Conservation (phyloP, 306 rosid genomes). For the Casuarina equisetifolia region DNA sequence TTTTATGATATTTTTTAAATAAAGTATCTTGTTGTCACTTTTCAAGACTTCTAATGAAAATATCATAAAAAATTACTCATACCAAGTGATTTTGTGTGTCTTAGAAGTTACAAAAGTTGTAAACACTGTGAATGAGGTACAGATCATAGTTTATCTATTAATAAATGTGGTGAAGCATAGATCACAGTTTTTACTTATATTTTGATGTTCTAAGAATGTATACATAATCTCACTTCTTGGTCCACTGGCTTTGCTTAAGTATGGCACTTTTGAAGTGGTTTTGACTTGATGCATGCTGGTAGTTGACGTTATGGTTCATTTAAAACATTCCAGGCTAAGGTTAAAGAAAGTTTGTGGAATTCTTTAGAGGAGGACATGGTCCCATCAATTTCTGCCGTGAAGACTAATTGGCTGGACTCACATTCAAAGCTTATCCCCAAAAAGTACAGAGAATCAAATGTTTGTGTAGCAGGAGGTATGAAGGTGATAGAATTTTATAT, state of each 20-base stretch:
- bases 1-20: background rate
- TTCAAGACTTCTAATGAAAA: background rate
- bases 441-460: conserved; percentile 58
- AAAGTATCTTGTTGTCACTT: background rate
- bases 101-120: background rate
- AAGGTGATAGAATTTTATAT: conserved; percentile 26
- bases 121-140: background rate
- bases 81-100: background rate
- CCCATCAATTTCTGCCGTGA: conserved; percentile 61
- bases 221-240: background rate
- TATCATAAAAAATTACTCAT: background rate
- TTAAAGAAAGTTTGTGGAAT: conserved; percentile 71
- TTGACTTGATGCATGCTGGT: conserved; percentile 24
- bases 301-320: conserved; percentile 29
- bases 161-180: no score
- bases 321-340: conserved; percentile 61
- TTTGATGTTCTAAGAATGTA: background rate
- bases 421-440: conserved; percentile 70
- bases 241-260: background rate
- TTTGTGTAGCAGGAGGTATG: conserved; percentile 93
- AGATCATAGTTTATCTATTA: no score
- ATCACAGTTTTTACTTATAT: no score
- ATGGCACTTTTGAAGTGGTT: conserved; percentile 4
- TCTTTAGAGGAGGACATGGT: conserved; percentile 94
- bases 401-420: conserved; percentile 89